Evolutionary conservation across 345 rosid genomes (phyloP).

Genomic region (Moricandia arvensis): DNA sequence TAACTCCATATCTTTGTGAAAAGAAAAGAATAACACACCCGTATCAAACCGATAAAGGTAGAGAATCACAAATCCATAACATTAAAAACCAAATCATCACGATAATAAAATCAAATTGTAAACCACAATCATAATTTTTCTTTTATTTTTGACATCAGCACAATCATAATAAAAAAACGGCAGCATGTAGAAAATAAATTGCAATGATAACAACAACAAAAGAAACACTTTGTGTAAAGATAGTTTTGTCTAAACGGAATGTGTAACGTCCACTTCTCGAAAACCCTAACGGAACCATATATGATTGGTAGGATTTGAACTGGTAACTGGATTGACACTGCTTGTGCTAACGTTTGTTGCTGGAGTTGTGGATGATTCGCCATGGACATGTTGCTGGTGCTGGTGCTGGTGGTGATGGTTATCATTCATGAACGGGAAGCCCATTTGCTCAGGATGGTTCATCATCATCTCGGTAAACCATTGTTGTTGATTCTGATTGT

Average conservation of each 20-base stretch:
- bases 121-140: not conserved
- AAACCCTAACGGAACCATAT: constrained; percentile 1
- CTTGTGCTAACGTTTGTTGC: not conserved
- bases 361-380: not conserved
- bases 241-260: not conserved
- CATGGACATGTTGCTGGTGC: not conserved
- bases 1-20: not conserved
- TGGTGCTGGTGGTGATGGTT: not conserved
- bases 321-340: not conserved
- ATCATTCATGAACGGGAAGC: not conserved
- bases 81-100: not conserved
- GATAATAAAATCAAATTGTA: not conserved
- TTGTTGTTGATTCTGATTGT: not conserved
- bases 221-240: not conserved
- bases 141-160: not conserved
- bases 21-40: not conserved
- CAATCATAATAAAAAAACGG: not conserved
- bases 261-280: not conserved
- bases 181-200: not conserved
- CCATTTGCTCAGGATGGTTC: not conserved
- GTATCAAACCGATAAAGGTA: not conserved
- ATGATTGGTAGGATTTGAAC: not conserved
- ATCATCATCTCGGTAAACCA: not conserved
- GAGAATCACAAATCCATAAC: too few relatives aligned
- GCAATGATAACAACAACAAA: not conserved